These are phyloP conservation scores for Naganishia vaughanmartiniae DNA, from an alignment of 768 basidiomycete genomes.

Conservation along the genomic window DNA sequence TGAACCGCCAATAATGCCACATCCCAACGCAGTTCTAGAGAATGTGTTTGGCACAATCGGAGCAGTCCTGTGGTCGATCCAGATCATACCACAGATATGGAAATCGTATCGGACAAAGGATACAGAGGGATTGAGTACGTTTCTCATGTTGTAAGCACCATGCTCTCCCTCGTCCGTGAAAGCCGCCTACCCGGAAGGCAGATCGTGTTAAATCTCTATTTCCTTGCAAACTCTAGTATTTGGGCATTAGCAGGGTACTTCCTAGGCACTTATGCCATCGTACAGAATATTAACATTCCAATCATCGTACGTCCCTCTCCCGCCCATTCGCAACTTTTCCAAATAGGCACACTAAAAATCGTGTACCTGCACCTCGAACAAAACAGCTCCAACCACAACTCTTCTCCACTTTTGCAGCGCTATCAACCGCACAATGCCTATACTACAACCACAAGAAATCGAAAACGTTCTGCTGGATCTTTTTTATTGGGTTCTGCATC, in stretches of 20 bases:
- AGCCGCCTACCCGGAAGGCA: neutral
- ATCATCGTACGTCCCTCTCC: constrained; percentile 62
- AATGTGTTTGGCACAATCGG: constrained; percentile 71
- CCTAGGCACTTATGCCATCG: constrained; percentile 67
- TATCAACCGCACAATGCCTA: constrained; percentile 70
- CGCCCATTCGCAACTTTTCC: constrained; percentile 30
- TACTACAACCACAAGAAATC: constrained; percentile 62
- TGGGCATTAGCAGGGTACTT: constrained; percentile 65
- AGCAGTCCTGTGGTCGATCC: constrained; percentile 51
- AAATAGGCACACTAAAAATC: neutral
- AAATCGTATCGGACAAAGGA: constrained; percentile 69
- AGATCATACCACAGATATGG: constrained; percentile 68
- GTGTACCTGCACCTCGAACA: neutral
- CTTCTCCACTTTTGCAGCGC: constrained; percentile 62
- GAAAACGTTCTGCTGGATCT: constrained; percentile 42
- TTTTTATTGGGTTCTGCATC: constrained; percentile 54
- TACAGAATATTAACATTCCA: constrained; percentile 68
- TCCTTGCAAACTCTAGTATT: constrained; percentile 40
- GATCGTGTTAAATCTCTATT: constrained; percentile 16
- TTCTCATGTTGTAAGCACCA: constrained; percentile 60
- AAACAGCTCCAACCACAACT: constrained; percentile 48
- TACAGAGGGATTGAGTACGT: constrained; percentile 67
- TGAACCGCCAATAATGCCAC: constrained; percentile 36
- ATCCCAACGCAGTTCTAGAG: constrained; percentile 60
- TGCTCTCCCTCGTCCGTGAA: constrained; percentile 32